These are phyloP conservation scores for Picocystis sp. DNA, from an alignment of 163 green algal genomes.

Conservation along the genomic window DNA sequence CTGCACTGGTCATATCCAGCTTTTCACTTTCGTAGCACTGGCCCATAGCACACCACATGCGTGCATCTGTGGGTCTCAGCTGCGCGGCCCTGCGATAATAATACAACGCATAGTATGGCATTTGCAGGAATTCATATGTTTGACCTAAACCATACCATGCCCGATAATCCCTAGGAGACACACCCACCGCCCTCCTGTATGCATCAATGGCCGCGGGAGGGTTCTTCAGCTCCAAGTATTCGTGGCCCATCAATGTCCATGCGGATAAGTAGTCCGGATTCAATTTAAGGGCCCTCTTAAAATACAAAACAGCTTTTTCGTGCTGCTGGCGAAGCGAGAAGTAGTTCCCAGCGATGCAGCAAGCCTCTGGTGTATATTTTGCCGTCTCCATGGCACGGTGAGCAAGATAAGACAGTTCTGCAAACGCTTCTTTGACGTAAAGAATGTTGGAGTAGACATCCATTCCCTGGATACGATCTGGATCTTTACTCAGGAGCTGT, in stretches of 20 bases:
- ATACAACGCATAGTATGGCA: constrained; percentile 90
- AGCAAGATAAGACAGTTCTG: constrained; percentile 57
- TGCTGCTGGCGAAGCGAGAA: constrained; percentile 65
- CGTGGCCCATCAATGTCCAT: constrained; percentile 88
- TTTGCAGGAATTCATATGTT: constrained; percentile 91
- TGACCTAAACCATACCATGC: constrained; percentile 93
- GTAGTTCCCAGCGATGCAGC: constrained; percentile 95
- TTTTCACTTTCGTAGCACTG: constrained; percentile 56
- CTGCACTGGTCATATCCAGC: constrained; percentile 38
- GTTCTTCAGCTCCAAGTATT: constrained; percentile 98
- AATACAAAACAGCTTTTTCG: constrained; percentile 73
- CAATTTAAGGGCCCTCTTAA: constrained; percentile 72
- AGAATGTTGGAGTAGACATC: constrained; percentile 95
- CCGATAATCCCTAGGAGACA: constrained; percentile 70
- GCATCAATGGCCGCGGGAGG: constrained; percentile 71
- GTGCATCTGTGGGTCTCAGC: constrained; percentile 17
- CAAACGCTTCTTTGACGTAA: constrained; percentile 68
- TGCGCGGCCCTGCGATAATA: constrained; percentile 59
- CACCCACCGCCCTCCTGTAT: constrained; percentile 55
- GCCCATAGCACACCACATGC: constrained; percentile 57
- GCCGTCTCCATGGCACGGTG: constrained; percentile 44
- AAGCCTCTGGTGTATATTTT: constrained; percentile 79
- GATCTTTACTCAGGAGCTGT: constrained; percentile 5
- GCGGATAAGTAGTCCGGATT: constrained; percentile 35
- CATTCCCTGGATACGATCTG: constrained; percentile 43